Base-by-base conservation (phyloP, 2,329 filamentous ascomycete genomes). In the Beauveria caledonica region DNA sequence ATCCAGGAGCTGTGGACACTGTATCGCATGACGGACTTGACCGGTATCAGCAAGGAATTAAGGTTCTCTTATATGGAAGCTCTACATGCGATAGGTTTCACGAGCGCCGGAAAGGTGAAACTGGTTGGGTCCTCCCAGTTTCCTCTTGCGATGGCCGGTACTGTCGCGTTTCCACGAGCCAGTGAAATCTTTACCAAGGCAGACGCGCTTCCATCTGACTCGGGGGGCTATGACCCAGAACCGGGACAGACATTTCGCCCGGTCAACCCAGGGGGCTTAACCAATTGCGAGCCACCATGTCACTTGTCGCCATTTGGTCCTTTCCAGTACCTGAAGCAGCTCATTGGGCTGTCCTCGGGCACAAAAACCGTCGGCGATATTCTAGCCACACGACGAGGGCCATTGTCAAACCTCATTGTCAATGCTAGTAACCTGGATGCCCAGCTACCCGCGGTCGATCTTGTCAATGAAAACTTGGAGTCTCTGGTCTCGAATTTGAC, bases 51-150 rank as follows among this genome's bases (percentile, higher is more conserved):
- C 40, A 52, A 46, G 5, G 50, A 52, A 25, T 29, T 60, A 10
- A 10, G 58, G 6, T 60, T 60, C n/a, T 60, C 58, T n/a, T 60
- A 60, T 27, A 60, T 60, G 58, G 58, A 60, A 21, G 58, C 58
- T 33, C 39, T 60, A 6, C 58, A 60, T 40, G 58, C 58, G 5
- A 36, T 49, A 40, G 58, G 58, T 25, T 60, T 60, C 27, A 53
- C 49, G 11, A 53, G 39, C 15, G 49, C 27, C 17, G 58, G 45
- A 15, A 60, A 23, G 27, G 39, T 60, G 17, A 50, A 60, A 13
- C 7, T 42, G 27, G 23, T 53, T 4, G 39, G 33, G 3, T 25
- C 21, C n/a, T 33, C 19, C 23, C 25, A 23, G 13, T 48, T 60
- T 42, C n/a, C 19, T 19, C 27, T 33, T 6, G 58, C 58, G 3